Percentiles rank a stretch among this genome's conserved stretches.
Conservation (phyloP, 345 rosid species). For the Angophora floribunda region DNA sequence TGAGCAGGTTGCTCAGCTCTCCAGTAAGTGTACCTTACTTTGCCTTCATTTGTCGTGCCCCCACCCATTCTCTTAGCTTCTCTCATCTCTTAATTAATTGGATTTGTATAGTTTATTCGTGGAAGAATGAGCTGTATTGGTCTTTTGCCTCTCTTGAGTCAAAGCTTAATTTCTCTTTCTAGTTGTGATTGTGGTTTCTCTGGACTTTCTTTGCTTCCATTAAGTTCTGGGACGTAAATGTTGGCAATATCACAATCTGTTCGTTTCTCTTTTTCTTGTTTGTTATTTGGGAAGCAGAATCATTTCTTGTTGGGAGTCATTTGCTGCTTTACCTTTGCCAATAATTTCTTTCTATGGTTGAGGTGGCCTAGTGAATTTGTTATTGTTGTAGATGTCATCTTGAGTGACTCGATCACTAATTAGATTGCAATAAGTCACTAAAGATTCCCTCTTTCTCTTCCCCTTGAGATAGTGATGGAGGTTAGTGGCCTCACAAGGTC, state of each 20-base stretch:
- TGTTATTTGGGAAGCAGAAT: background rate
- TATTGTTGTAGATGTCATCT: background rate
- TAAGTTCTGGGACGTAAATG: background rate
- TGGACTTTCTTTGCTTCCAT: background rate
- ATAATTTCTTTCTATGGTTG: background rate
- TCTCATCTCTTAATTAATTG: background rate
- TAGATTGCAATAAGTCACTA: background rate
- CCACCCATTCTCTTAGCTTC: background rate
- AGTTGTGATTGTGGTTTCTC: background rate
- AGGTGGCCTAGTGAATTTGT: background rate
- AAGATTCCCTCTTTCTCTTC: background rate
- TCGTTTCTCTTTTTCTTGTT: background rate
- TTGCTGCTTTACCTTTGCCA: background rate
- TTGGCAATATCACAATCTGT: background rate
- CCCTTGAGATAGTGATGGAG: background rate
- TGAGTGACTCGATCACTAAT: background rate
- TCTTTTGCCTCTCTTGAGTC: background rate
- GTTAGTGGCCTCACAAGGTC: background rate
- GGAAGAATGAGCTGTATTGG: background rate
- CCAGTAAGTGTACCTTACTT: slow-evolving; percentile 26
- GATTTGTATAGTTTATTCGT: background rate
- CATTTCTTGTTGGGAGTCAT: background rate
- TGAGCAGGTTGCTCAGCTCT: slow-evolving; percentile 55
- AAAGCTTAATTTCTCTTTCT: background rate
- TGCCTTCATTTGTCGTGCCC: background rate